A percentile compares a stretch with the other conserved stretches of the same genome.
Evolutionary conservation across 257 asterid species (phyloP).

Genomic region (Nicotiana sylvestris): DNA sequence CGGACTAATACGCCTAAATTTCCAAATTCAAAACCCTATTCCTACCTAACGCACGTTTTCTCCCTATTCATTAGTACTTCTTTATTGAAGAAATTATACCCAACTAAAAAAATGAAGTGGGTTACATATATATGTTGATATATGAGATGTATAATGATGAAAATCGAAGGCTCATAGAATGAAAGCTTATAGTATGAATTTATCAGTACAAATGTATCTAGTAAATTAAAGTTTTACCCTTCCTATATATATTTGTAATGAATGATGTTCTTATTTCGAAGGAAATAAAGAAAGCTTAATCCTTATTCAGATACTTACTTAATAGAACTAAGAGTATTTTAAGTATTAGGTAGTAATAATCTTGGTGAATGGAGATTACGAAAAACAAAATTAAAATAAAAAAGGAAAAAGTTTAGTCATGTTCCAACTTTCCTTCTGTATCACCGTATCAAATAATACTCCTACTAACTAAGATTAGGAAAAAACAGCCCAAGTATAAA

Average conservation of each 20-base stretch:
- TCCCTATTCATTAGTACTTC: neutral
- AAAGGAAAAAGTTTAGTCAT: neutral
- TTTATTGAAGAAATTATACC: neutral
- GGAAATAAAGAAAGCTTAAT: neutral
- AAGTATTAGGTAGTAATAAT: no score
- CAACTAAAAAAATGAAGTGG: neutral
- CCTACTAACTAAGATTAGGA: neutral
- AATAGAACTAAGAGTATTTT: neutral
- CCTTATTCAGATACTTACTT: neutral
- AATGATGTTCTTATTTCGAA: no score
- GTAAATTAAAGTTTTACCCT: no score
- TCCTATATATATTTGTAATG: no score
- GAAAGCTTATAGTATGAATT: neutral
- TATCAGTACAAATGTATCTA: neutral
- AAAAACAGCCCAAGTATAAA: neutral
- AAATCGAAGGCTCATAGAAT: neutral
- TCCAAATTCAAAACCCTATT: neutral
- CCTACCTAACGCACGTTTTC: constrained; percentile 12
- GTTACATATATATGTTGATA: neutral
- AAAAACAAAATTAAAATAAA: neutral
- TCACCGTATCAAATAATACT: no score
- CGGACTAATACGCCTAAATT: neutral
- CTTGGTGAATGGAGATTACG: neutral
- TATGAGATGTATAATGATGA: neutral
- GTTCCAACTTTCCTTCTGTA: neutral